Base-by-base conservation (phyloP, 208 protist genomes). In the Trypanosoma platydactyli region DNA sequence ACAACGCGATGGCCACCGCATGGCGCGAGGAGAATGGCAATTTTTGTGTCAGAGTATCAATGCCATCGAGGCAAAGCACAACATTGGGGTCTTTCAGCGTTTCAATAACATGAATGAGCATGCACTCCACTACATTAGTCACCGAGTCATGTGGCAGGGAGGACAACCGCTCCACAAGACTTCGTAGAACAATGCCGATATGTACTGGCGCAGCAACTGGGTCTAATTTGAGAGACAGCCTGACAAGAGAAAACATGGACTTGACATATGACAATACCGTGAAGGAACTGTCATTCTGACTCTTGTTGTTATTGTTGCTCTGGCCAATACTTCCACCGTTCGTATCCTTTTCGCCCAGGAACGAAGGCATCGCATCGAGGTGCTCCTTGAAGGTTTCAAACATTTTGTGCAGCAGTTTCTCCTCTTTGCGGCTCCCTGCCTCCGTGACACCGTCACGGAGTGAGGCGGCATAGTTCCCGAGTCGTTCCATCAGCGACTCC, bases 401-500 rank as follows among this genome's bases (percentile, higher is more conserved):
- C 73, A 83, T 62, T 25, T 55, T 58, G 54, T 73, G 66, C 58
- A 83, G 40, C 41, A 68, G 51, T 60, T 84, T 73, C 30, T 84
- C 70, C 20, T 83, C 80, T 16, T 57, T 68, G 9, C 25, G 61
- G 38, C 53, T 44, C 11, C 65, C 40, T 5, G 38, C 67, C 68
- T 76, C 72, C 5, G 35, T 40, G 20, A 62, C 61, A 12, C 71
- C 64, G 9, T 89, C 71, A 54, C 74, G 77, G 40, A 88, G 56
- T 6, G 64, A 71, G 33, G 69, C 54, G 30, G 80, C 80, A 73
- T 87, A 98, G 44, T 73, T 77, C n/a, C 76, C 84, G 6, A 99
- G 86, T 5, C 95, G 80, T 40, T 98, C 76, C 67, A 99, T 88
- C 57, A 99, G 73, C 22, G 76, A 55, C 27, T 71, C 75, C 18